Evolutionary conservation across 495 filamentous ascomycete species (phyloP).

Genomic region (Durotheca rogersii): DNA sequence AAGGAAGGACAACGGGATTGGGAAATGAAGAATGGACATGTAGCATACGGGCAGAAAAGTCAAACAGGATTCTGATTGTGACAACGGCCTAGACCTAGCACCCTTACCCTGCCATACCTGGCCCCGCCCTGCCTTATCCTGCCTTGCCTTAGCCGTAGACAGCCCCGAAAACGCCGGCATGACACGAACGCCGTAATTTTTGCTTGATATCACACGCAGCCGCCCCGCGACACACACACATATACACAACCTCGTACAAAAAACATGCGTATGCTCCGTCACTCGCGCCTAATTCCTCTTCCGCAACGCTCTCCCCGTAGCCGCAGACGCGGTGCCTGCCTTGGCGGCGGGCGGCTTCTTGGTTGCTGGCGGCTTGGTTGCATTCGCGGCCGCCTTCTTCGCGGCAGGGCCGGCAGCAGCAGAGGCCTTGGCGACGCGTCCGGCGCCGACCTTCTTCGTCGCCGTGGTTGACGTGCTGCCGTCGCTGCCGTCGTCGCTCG

Average conservation of each 20-base stretch:
- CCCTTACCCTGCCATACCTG: too few species aligned
- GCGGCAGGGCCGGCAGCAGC: constrained; percentile 33
- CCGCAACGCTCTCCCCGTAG: constrained; percentile 48
- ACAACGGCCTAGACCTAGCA: too few species aligned
- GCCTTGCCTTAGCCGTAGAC: constrained; percentile 7
- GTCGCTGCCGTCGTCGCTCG: constrained; percentile 53
- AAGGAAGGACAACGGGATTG: not conserved
- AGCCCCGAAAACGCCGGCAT: constrained; percentile 14
- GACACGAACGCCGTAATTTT: too few species aligned
- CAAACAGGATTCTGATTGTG: constrained; percentile 25
- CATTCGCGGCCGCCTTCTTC: constrained; percentile 45
- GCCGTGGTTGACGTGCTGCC: constrained; percentile 48
- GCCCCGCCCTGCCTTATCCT: constrained; percentile 8
- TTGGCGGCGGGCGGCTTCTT: constrained; percentile 44
- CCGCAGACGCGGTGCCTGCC: constrained; percentile 32
- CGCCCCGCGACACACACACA: too few species aligned
- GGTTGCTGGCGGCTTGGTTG: constrained; percentile 42
- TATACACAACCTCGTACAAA: too few species aligned
- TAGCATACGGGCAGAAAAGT: constrained; percentile 14
- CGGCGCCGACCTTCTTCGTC: constrained; percentile 40
- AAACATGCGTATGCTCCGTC: too few species aligned
- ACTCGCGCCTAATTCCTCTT: constrained; percentile 48
- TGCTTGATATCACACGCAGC: too few species aligned
- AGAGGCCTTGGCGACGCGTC: constrained; percentile 42
- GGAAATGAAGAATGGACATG: not conserved